Percentiles rank a stretch among this genome's conserved stretches.
Conservation (phyloP, 306 rosid genomes). For the Mimosa pudica region DNA sequence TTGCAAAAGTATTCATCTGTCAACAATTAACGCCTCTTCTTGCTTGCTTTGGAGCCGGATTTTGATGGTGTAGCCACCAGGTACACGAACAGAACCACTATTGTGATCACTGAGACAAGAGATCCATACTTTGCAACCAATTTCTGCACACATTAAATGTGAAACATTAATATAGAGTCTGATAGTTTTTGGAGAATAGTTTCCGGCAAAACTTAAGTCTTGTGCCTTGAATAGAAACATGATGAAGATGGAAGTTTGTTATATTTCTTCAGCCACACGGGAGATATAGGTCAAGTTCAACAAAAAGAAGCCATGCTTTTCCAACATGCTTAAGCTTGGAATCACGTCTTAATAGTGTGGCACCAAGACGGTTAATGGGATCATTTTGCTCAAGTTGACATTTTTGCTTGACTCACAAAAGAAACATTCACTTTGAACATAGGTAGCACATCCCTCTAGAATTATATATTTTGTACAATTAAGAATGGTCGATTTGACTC, state of each 20-base stretch:
- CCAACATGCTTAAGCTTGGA: too few relatives aligned
- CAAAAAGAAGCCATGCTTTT: neutral
- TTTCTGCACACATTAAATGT: slow-evolving; percentile 58
- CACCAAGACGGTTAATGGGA: slow-evolving; percentile 20
- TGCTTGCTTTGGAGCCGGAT: slow-evolving; percentile 82
- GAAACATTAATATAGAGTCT: slow-evolving; percentile 13
- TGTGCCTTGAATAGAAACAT: neutral
- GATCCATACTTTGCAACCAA: slow-evolving; percentile 88
- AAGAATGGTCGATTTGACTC: neutral
- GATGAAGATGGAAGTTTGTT: neutral
- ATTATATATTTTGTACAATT: slow-evolving; percentile 14
- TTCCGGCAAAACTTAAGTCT: too few relatives aligned
- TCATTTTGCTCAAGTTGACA: slow-evolving; percentile 10
- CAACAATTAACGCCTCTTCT: slow-evolving; percentile 83
- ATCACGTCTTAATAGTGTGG: slow-evolving; percentile 13
- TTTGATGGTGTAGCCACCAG: slow-evolving; percentile 79
- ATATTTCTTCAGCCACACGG: neutral
- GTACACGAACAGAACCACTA: slow-evolving; percentile 68
- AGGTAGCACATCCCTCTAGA: slow-evolving; percentile 1
- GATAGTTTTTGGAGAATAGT: too few relatives aligned
- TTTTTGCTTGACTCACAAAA: slow-evolving; percentile 4
- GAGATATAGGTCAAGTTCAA: neutral
- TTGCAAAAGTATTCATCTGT: slow-evolving; percentile 28
- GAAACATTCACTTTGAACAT: slow-evolving; percentile 27
- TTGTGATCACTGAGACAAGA: slow-evolving; percentile 77